Percentiles rank a stretch among this genome's conserved stretches.
These are phyloP conservation scores for Zymoseptoria tritici DNA, from an alignment of 2,329 filamentous ascomycete genomes.

Conservation along the genomic window DNA sequence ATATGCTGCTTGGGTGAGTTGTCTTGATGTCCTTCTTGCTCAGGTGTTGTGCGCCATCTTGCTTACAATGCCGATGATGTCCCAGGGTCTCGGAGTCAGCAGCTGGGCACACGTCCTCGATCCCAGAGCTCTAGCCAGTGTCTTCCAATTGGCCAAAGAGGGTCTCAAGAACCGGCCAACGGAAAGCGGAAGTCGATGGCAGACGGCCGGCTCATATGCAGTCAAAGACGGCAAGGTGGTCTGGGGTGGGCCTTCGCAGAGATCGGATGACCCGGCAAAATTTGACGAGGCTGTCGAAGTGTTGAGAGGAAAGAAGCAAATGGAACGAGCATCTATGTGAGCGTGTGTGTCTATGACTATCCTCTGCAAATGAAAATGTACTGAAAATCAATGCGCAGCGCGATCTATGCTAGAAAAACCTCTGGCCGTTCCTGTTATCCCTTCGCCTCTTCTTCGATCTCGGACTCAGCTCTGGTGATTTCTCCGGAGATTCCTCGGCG, in stretches of 20 bases:
- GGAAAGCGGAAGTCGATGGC: slow-evolving; percentile 61
- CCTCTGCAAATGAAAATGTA: background rate
- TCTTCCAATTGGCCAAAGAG: slow-evolving; percentile 52
- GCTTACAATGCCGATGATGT: background rate
- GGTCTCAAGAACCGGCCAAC: slow-evolving; percentile 59
- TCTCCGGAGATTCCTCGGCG: background rate
- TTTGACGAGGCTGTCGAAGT: slow-evolving; percentile 41
- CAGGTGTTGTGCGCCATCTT: no score
- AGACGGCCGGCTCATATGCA: slow-evolving; percentile 59
- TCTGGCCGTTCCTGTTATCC: background rate
- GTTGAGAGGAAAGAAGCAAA: background rate
- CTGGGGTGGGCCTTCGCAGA: slow-evolving; percentile 44
- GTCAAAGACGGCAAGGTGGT: slow-evolving; percentile 48
- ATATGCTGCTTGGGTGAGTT: slow-evolving; percentile 48
- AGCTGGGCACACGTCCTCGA: slow-evolving; percentile 57
- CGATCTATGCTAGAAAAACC: background rate
- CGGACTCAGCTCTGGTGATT: background rate
- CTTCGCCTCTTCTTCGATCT: background rate
- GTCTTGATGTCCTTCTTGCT: no score
- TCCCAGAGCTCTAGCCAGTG: slow-evolving; percentile 51
- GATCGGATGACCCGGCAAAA: slow-evolving; percentile 49
- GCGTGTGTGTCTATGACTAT: background rate
- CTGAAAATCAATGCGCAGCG: background rate
- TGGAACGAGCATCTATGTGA: background rate
- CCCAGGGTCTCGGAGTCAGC: slow-evolving; percentile 57